A percentile compares a stretch with the other conserved stretches of the same genome.
Evolutionary conservation across 805 yeast genomes (phyloP).

Genomic region (Priceomyces melissophilus): DNA sequence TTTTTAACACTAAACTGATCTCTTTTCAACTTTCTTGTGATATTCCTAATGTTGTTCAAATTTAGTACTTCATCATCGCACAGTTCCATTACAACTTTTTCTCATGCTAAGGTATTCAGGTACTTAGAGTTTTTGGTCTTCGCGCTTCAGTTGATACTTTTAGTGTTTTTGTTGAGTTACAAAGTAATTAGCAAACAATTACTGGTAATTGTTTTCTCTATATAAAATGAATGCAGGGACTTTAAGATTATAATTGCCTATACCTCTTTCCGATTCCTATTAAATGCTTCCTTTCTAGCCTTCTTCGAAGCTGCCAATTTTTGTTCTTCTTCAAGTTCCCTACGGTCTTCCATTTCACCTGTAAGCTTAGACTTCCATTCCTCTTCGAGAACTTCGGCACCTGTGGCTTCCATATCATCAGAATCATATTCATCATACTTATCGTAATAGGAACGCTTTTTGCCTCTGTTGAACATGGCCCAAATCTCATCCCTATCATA

Average conservation of each 20-base stretch:
- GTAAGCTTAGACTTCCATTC: slow-evolving; percentile 64
- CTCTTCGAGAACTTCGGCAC: slow-evolving; percentile 81
- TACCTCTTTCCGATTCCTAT: not conserved
- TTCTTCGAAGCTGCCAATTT: slow-evolving; percentile 29
- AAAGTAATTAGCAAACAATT: no score
- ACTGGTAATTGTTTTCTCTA: no score
- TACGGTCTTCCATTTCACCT: slow-evolving; percentile 73
- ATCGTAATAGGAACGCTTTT: slow-evolving; percentile 43
- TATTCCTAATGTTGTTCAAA: slow-evolving; percentile 7
- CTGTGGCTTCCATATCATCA: slow-evolving; percentile 92
- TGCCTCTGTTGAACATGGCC: slow-evolving; percentile 74
- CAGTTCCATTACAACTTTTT: not conserved
- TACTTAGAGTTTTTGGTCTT: no score
- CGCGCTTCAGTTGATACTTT: no score
- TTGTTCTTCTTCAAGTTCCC: slow-evolving; percentile 63
- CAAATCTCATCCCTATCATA: slow-evolving; percentile 86
- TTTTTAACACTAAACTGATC: slow-evolving; percentile 53
- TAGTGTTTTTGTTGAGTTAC: no score
- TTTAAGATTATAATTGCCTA: not conserved
- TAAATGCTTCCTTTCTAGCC: slow-evolving; percentile 10
- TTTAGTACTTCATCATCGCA: not conserved
- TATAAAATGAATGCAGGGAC: no score
- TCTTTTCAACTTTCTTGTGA: slow-evolving; percentile 44
- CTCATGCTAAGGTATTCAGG: no score
- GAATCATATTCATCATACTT: slow-evolving; percentile 47